phyloP scores from a whole-genome alignment of 2,329 filamentous ascomycete species.

The Exophiala spinifera region DNA sequence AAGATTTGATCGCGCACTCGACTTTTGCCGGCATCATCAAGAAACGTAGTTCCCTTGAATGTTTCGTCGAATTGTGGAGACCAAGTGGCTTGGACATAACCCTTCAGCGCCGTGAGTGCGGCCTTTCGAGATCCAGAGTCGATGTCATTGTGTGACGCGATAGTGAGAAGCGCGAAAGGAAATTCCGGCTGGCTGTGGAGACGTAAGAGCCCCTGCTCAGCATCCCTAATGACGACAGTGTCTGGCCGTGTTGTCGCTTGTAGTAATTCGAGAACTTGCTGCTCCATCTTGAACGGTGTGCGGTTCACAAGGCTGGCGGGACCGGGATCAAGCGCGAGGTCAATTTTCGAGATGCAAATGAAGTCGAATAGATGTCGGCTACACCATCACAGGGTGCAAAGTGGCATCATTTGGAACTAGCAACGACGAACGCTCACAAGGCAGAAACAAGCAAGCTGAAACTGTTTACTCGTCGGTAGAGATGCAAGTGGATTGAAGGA shows the following conservation, averaged over 20 bases:
- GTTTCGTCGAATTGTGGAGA: conserved; percentile 67
- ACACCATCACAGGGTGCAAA: not conserved
- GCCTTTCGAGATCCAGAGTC: conserved; percentile 75
- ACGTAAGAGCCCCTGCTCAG: conserved; percentile 76
- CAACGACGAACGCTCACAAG: conserved; percentile 1
- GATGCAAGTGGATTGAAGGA: not conserved
- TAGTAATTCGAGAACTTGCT: conserved; percentile 84
- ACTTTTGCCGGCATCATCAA: conserved; percentile 70
- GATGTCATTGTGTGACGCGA: conserved; percentile 73
- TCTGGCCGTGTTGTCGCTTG: conserved; percentile 75
- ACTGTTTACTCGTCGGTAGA: not conserved
- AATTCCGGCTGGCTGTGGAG: conserved; percentile 68
- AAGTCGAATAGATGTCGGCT: not conserved
- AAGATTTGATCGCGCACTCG: conserved; percentile 72
- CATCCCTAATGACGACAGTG: conserved; percentile 65
- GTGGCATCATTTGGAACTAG: not conserved
- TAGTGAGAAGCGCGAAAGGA: conserved; percentile 73
- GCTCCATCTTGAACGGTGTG: conserved; percentile 64
- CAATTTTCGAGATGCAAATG: not conserved
- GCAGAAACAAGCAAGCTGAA: not conserved
- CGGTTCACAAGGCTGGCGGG: conserved; percentile 16
- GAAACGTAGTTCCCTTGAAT: conserved; percentile 63
- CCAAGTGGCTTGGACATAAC: conserved; percentile 84
- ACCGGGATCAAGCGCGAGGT: conserved; percentile 5
- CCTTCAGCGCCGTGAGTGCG: conserved; percentile 74